A percentile compares a stretch with the other conserved stretches of the same genome.
These are phyloP conservation scores for Kwoniella sp. DNA, from an alignment of 768 basidiomycete species.

Conservation along the genomic window DNA sequence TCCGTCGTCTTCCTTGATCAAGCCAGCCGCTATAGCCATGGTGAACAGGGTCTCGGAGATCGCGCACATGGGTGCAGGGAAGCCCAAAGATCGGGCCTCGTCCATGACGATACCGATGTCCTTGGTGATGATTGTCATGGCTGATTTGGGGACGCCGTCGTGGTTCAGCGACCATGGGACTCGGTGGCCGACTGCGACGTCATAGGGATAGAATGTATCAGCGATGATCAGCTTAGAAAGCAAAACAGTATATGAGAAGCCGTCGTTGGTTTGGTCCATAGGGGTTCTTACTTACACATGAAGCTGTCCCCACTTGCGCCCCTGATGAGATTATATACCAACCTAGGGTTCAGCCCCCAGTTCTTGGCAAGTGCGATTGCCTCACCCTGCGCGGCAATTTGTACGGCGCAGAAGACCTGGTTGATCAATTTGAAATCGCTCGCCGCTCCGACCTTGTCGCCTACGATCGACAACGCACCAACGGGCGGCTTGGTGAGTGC, in stretches of 20 bases:
- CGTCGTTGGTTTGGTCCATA: too few species aligned
- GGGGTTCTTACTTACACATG: slow-evolving; percentile 53
- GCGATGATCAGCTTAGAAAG: too few species aligned
- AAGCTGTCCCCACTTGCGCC: slow-evolving; percentile 42
- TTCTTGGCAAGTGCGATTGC: slow-evolving; percentile 39
- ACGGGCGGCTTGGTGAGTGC: slow-evolving; percentile 39
- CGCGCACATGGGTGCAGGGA: slow-evolving; percentile 42
- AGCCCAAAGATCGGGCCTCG: slow-evolving; percentile 35
- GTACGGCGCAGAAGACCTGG: slow-evolving; percentile 46
- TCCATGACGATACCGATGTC: slow-evolving; percentile 53
- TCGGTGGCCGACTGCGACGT: slow-evolving; percentile 33
- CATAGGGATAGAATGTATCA: too few species aligned
- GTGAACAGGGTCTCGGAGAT: slow-evolving; percentile 41
- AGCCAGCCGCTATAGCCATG: slow-evolving; percentile 36
- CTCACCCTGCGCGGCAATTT: slow-evolving; percentile 40
- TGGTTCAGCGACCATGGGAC: slow-evolving; percentile 43
- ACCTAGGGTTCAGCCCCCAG: slow-evolving; percentile 42
- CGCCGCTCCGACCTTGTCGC: slow-evolving; percentile 37
- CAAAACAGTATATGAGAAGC: too few species aligned
- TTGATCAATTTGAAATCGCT: slow-evolving; percentile 53
- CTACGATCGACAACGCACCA: slow-evolving; percentile 38
- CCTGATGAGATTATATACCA: slow-evolving; percentile 41
- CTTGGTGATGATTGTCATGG: slow-evolving; percentile 51
- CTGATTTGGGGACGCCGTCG: slow-evolving; percentile 46
- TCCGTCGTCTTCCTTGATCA: slow-evolving; percentile 41